A percentile compares a stretch with the other conserved stretches of the same genome.
Evolutionary conservation across 2,329 filamentous ascomycete species (phyloP).

Genomic region (Penicillium sclerotiorum): DNA sequence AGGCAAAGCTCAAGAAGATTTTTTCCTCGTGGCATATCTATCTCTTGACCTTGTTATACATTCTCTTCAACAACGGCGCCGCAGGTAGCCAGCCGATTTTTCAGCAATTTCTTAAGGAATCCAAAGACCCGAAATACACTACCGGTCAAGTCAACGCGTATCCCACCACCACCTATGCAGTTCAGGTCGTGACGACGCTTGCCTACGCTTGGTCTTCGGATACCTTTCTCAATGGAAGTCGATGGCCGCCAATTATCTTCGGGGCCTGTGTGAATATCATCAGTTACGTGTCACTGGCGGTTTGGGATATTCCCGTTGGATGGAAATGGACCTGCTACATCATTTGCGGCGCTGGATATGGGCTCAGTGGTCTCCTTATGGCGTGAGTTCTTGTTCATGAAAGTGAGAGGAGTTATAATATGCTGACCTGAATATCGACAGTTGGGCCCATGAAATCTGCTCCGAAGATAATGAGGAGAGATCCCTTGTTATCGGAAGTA

Average conservation of each 20-base stretch:
- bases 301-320: conserved; percentile 54
- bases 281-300: conserved; percentile 47
- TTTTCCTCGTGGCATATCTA: conserved; percentile 69
- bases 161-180: conserved; percentile 60
- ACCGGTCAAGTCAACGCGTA: conserved; percentile 54
- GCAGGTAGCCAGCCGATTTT: conserved; percentile 59
- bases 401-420: background rate
- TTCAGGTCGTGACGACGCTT: conserved; percentile 62
- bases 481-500: conserved; percentile 65
- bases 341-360: conserved; percentile 52
- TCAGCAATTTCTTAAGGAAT: conserved; percentile 42
- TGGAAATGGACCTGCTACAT: conserved; percentile 69
- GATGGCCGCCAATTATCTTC: conserved; percentile 68
- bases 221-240: conserved; percentile 58
- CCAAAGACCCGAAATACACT: conserved; percentile 48
- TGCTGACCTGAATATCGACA: conserved; percentile 20
- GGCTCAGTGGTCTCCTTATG: conserved; percentile 54
- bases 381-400: conserved; percentile 40
- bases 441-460: conserved; percentile 60
- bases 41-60: conserved; percentile 59
- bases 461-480: conserved; percentile 64
- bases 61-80: conserved; percentile 65
- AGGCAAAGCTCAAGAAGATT: conserved; percentile 60
- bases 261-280: conserved; percentile 51
- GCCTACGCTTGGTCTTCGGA: conserved; percentile 68